Evolutionary conservation across 768 basidiomycete genomes (phyloP), one percentile per base, ranked within the genome.

Genomic region (Steccherinum ochraceum): DNA sequence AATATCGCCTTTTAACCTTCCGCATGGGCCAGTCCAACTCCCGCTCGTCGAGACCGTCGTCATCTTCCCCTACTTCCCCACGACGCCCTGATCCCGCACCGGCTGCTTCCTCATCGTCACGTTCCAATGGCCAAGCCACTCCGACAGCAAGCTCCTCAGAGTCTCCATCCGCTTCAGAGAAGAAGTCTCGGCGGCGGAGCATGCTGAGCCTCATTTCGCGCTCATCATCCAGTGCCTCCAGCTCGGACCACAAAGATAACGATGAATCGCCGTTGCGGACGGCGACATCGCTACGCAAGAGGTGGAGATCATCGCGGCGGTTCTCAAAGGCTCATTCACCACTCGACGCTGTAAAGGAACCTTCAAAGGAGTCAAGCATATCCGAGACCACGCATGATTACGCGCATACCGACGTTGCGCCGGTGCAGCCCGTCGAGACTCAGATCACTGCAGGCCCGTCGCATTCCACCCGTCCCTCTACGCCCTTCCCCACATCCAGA

Each of bases 281-380:
- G 5, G 7, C 41, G 7, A 43, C 41, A 24, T 55, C 58, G 12
- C 40, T 52, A 16, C 57, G 63, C 40, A 67, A 63, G 43, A 56
- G 62, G 45, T 67, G 66, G 67, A 57, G 61, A 5, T 59, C 62
- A 19, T 66, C 64, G 2, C 53, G 55, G 35, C 58, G 71, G 46
- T 67, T 69, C 58, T 69, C 69, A 4, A 69, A 61, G 52, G 54
- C 64, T 13, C 64, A 51, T 26, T 30, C 52, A 13, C 44, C 40
- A 4, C 40, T 57, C 18, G 55, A 53, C 13, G 52, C 58, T 12
- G 52, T 35, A 16, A 35, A 35, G 7, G 30, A 35, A 16, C 30
- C 30, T 16, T 35, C 30, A 35, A 35, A 35, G 30, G 30, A 35
- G 7, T 35, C 30, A 16, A 35, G 16, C 30, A 35, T 35, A 7